Evolutionary conservation across 1,284 basidiomycete species (phyloP), one percentile per base, ranked within the genome.

Genomic region (Ustilago cynodontis): DNA sequence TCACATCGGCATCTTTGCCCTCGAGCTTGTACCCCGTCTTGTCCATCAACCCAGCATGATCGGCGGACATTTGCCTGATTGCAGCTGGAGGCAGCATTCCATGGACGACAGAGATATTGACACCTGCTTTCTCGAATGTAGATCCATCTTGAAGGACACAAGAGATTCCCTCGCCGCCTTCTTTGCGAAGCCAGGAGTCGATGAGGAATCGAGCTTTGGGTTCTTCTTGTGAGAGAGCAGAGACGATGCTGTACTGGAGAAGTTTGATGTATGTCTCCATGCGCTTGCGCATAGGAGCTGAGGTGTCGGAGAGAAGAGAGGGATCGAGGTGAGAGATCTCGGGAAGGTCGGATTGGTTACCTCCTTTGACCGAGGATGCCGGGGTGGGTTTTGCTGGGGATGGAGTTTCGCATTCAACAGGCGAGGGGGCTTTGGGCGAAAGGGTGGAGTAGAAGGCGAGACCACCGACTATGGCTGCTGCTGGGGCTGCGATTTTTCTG

Each of bases 101-200:
- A 84, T 98, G 91, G 0, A 98, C 94, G 83, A 98, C 89, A 29
- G 93, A 94, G 80, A 98, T 93, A 87, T 98, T 98, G 63, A 98
- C 94, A 2, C 97, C 97, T 2, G 93, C 96, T 87, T 99, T 99
- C 86, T 99, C 96, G 79, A 99, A 92, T 20, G 94, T 89, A 37
- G 85, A 83, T 1, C 92, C 91, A 43, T 90, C 88, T 16, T 93
- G 89, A 80, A 98, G 91, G 16, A 97, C 93, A 86, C 94, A 96
- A 1, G 94, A 95, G 65, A 91, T 90, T 16, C 96, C 96, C 63
- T 90, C 90, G 1, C 95, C 95, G 3, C 95, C 95, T 75, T 94
- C 89, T 20, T 92, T 86, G 56, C 96, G 90, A 56, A 91, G 86
- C 95, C 96, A 96, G 37, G 90, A 88, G 87, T 98, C 96, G 52